Conservation (phyloP, 352 stramenopile genomes). For the Pythium brachiatum region DNA sequence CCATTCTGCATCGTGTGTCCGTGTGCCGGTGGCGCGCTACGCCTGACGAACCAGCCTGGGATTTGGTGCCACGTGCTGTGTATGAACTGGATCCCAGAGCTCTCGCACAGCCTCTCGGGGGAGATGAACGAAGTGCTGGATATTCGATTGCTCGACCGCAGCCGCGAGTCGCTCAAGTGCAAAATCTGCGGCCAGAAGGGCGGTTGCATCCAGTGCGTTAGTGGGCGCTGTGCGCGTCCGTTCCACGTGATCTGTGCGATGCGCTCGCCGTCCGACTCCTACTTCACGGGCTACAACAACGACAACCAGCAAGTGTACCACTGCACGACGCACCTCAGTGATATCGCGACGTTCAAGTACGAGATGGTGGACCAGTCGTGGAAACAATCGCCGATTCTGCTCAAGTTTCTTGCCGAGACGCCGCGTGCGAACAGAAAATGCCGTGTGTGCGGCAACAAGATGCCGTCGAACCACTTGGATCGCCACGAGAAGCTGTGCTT, state of each 20-base stretch:
- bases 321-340: constrained; percentile 70
- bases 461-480: constrained; percentile 34
- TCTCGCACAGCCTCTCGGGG: constrained; percentile 64
- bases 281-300: constrained; percentile 84
- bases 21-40: constrained; percentile 66
- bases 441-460: constrained; percentile 54
- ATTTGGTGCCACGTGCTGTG: constrained; percentile 86
- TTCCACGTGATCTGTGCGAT: constrained; percentile 87
- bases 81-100: constrained; percentile 86
- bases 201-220: constrained; percentile 87
- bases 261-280: constrained; percentile 52
- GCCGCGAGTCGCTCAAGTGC: constrained; percentile 71
- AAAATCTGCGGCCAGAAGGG: constrained; percentile 78
- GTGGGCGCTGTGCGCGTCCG: constrained; percentile 69
- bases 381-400: constrained; percentile 29
- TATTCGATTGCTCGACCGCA: constrained; percentile 61
- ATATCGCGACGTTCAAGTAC: constrained; percentile 55
- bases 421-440: constrained; percentile 42
- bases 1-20: constrained; percentile 73
- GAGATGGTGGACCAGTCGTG: constrained; percentile 73
- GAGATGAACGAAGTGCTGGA: constrained; percentile 62
- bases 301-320: constrained; percentile 82
- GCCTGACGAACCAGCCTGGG: constrained; percentile 49
- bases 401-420: constrained; percentile 28
- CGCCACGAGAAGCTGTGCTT: constrained; percentile 65